Percentiles rank a stretch among this genome's conserved stretches.
phyloP scores from a whole-genome alignment of 148 eudicot genomes.

The Oxyria digyna region DNA sequence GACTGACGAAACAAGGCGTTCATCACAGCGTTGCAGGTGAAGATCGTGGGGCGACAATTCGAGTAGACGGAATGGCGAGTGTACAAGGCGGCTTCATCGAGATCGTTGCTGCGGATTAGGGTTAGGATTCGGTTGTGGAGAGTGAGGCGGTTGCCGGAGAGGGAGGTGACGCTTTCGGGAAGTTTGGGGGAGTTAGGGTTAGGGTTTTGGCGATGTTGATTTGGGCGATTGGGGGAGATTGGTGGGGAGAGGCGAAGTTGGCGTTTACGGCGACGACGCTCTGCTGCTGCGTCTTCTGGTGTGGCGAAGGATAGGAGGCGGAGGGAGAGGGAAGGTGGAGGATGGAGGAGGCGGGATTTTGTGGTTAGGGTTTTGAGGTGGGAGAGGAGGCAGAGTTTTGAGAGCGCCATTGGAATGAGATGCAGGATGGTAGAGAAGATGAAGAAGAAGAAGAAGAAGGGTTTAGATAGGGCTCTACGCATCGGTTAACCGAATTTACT shows the following conservation, averaged over 20 bases:
- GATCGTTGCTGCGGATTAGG: constrained; percentile 68
- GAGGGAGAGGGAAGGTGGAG: neutral
- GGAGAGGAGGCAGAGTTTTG: constrained; percentile 1
- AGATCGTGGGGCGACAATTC: constrained; percentile 75
- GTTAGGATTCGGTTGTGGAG: constrained; percentile 69
- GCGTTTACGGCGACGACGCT: constrained; percentile 77
- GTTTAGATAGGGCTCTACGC: neutral
- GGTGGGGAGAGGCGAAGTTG: constrained; percentile 87
- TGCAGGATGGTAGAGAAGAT: neutral
- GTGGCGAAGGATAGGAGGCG: constrained; percentile 7
- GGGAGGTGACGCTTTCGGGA: constrained; percentile 56
- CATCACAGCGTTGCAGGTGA: constrained; percentile 80
- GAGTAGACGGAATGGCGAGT: constrained; percentile 90
- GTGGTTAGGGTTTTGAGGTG: constrained; percentile 7
- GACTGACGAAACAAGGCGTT: constrained; percentile 57
- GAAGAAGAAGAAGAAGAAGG: neutral
- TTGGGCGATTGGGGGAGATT: constrained; percentile 35
- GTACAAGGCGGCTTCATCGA: constrained; percentile 75
- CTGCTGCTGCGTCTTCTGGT: constrained; percentile 31
- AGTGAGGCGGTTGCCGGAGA: constrained; percentile 64
- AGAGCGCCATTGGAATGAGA: constrained; percentile 6
- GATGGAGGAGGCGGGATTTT: neutral
- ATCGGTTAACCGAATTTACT: no score
- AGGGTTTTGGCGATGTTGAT: constrained; percentile 21
- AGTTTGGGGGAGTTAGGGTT: constrained; percentile 55